Evolutionary conservation across 2,329 filamentous ascomycete genomes (phyloP).

Genomic region (Cytospora schulzeri): DNA sequence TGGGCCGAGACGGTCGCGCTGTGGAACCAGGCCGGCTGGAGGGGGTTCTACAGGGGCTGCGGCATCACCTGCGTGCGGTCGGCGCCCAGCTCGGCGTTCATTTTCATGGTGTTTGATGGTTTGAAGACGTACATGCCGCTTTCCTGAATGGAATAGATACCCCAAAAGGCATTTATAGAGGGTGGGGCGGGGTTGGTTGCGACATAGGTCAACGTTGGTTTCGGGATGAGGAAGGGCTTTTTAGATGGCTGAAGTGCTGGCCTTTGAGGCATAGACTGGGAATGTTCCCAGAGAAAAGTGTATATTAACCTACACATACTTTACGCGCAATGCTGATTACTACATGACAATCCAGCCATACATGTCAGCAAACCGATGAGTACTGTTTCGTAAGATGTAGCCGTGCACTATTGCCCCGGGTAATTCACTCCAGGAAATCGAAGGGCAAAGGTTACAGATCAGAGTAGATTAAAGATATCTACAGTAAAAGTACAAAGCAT

Average conservation of each 20-base stretch:
- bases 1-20: conserved; percentile 69
- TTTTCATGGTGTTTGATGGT: conserved; percentile 93
- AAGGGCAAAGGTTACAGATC: neutral
- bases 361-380: no score
- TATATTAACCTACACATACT: neutral
- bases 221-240: neutral
- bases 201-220: neutral
- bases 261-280: neutral
- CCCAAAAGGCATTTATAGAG: neutral
- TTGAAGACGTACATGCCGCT: conserved; percentile 70
- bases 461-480: neutral
- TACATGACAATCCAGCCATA: neutral
- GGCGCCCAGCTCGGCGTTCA: conserved; percentile 95
- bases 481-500: neutral
- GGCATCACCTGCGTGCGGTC: conserved; percentile 88
- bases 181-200: neutral
- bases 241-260: conserved; percentile 8
- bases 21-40: conserved; percentile 82
- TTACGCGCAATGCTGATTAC: neutral
- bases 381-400: neutral
- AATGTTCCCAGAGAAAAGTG: neutral
- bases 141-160: conserved; percentile 34
- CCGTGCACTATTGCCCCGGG: neutral
- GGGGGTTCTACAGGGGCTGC: conserved; percentile 88
- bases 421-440: neutral